A percentile compares a stretch with the other conserved stretches of the same genome.
phyloP scores from a whole-genome alignment of 768 basidiomycete genomes.

The Mycena albidolilacea region DNA sequence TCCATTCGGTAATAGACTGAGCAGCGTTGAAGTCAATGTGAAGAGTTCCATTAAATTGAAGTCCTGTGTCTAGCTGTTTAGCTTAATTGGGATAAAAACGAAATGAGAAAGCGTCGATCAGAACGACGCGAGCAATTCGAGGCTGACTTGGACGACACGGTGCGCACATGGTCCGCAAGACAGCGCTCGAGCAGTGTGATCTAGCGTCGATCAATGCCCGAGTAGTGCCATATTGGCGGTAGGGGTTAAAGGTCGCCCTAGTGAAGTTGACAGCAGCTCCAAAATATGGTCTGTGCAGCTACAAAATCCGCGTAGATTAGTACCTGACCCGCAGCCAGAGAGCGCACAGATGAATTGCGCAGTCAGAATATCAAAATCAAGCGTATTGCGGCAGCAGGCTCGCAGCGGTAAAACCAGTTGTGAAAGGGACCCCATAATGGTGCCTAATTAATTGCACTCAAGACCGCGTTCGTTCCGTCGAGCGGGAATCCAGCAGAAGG shows the following conservation, averaged over 20 bases:
- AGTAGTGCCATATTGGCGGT: slow-evolving; percentile 75
- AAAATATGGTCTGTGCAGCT: no score
- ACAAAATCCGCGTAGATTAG: no score
- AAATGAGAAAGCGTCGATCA: slow-evolving; percentile 57
- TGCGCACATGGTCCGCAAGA: slow-evolving; percentile 77
- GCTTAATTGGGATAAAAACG: slow-evolving; percentile 18
- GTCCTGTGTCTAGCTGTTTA: slow-evolving; percentile 73
- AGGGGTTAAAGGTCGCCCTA: slow-evolving; percentile 68
- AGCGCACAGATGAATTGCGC: no score
- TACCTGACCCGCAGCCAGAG: no score
- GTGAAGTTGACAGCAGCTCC: slow-evolving; percentile 55
- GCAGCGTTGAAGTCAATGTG: slow-evolving; percentile 48
- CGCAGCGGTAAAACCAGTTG: no score
- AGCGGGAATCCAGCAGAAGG: no score
- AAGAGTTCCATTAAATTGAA: slow-evolving; percentile 67
- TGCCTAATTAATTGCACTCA: no score
- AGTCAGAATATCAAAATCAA: no score
- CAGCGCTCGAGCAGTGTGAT: slow-evolving; percentile 47
- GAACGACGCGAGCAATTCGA: slow-evolving; percentile 79
- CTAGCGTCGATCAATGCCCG: slow-evolving; percentile 72
- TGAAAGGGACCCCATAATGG: no score
- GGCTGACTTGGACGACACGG: slow-evolving; percentile 70
- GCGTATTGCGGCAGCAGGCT: no score
- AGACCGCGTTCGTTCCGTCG: no score
- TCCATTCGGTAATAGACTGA: slow-evolving; percentile 68